Base-by-base conservation (phyloP, 192 early-diverging fungal genomes). In the Phlyctochytrium planicorne region DNA sequence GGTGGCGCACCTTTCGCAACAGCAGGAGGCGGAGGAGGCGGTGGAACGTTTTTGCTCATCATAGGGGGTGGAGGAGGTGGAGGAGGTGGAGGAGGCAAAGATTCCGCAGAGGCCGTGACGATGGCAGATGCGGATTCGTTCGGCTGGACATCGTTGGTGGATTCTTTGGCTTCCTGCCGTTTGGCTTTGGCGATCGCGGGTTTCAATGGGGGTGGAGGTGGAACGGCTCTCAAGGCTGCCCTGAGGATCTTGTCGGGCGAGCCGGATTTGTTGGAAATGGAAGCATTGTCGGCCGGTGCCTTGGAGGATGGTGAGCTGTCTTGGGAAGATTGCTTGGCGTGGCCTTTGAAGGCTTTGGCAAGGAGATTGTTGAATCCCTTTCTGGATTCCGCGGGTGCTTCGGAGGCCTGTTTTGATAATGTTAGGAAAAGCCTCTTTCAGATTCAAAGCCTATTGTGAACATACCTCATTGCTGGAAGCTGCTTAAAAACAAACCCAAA, bases 161-260 rank as follows among this genome's bases (percentile, higher is more conserved):
- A 20, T 20, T 47, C 20, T 47, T 6, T 20, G 40, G 40, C 20
- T 47, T 6, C 10, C 40, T 14, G 10, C 40, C 10, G 40, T 20
- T 6, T 6, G 40, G 35, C 20, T 62, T 62, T 62, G 62, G 20
- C 16, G 47, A 30, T 6, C 24, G 47, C 2, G 10, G 62, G 36
- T 47, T 4, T 35, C 16, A 30, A 10, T 23, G 65, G 53, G 30
- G 65, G 65, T 53, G 65, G 65, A 2, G 65, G 65, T 24, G 60
- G 60, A 2, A 29, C 24, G 3, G 53, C 24, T 55, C 3, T 6
- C 40, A 20, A 47, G 10, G 40, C 20, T 47, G 20, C 40, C 20
- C 40, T 20, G 20, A 47, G 10, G 20, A 20, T 6, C 40, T 14
- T 29, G n/a, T 29, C 30, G 4, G 53, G 3, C 53, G 30, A n/a